Base-by-base conservation (phyloP, 306 rosid genomes). In the Vachellia collinsii region DNA sequence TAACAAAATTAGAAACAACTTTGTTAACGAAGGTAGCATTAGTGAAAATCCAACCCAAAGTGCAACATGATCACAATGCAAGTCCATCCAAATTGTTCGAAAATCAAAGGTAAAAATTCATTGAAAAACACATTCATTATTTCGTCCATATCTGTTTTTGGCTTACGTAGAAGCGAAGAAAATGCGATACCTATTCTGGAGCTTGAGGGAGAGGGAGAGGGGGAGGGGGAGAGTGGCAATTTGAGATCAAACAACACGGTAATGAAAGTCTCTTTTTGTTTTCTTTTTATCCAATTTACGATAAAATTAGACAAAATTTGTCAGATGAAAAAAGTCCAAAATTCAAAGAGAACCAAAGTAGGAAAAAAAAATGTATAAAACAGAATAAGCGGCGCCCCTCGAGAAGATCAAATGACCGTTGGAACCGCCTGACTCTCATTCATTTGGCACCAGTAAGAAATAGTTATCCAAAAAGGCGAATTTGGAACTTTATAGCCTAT, bases 161-260 rank as follows among this genome's bases (percentile, higher is more conserved):
- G 66, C 11, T 59, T 4, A 23, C 5, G 41, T 19, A 62, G 68
- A 62, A 43, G 44, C 51, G 56, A 39, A 75, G 58, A 16, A 71
- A 78, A 74, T 22, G 44, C n/a, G 54, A 23, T 85, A 90, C 92
- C 93, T 86, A 84, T 74, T 86, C 81, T 77, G 83, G 77, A 83
- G 85, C 81, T 83, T 83, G 84, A 86, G 53, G 53, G 13, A 47
- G 53, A 17, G 79, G 42, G 39, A 70, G 77, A 46, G 80, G n/a
- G 7, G 62, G 74, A 81, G 81, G 48, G 65, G 37, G 36, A 36
- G 46, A 70, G 83, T 61, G 76, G 74, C 78, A 53, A 61, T 51
- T 76, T 73, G 63, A 72, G 80, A 84, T 80, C 71, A 74, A 46
- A 72, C 48, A 46, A 72, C 43, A 58, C 20, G 67, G 69, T 25